Conservation (phyloP, 208 protist species). For the Wallacemonas sp. region DNA sequence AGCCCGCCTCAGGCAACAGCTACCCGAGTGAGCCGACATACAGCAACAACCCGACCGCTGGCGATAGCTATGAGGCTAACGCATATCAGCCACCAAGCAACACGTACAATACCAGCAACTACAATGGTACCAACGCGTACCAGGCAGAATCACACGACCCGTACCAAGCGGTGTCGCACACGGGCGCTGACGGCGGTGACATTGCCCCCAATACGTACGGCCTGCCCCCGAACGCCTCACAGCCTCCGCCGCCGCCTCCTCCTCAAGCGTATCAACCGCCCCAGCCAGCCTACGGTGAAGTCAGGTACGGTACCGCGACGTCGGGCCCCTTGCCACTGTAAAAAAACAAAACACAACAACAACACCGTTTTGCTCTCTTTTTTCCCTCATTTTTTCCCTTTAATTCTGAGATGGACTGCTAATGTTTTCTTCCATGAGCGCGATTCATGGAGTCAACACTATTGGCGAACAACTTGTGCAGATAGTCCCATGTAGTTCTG, state of each 20-base stretch:
- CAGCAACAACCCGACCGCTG: background rate
- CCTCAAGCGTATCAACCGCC: no score
- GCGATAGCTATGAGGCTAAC: no score
- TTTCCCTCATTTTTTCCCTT: slow-evolving; percentile 1
- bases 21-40: background rate
- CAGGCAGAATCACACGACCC: background rate
- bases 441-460: no score
- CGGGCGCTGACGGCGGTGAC: background rate
- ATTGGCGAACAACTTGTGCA: no score
- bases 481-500: no score
- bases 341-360: no score
- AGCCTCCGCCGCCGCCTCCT: background rate
- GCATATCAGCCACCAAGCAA: background rate
- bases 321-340: background rate
- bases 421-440: no score
- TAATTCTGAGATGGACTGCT: no score
- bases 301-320: background rate
- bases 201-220: background rate
- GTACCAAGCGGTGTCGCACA: background rate
- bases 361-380: background rate
- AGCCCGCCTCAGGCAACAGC: background rate
- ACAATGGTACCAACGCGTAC: background rate
- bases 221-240: background rate
- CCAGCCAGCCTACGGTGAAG: background rate
- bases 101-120: background rate